These are phyloP conservation scores for Leucaena leucocephala DNA, from an alignment of 306 rosid species.

Conservation along the genomic window DNA sequence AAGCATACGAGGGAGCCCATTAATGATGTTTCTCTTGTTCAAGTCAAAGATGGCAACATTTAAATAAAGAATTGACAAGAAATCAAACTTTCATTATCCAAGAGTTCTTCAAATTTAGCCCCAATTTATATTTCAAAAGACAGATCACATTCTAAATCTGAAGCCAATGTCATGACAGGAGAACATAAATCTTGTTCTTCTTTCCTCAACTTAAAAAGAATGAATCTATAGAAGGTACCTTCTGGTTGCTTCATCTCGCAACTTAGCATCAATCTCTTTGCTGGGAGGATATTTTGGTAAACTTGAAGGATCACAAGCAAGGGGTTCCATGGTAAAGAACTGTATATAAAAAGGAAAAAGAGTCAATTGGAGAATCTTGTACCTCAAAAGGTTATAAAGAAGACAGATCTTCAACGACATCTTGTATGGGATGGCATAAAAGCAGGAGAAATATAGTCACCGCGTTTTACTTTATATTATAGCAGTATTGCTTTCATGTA, in stretches of 20 bases:
- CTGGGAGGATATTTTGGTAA: slow-evolving; percentile 90
- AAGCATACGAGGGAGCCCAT: background rate
- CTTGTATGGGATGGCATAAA: slow-evolving; percentile 13
- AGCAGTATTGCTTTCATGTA: background rate
- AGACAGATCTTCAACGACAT: slow-evolving; percentile 26
- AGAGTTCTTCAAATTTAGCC: slow-evolving; percentile 23
- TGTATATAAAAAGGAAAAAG: slow-evolving; percentile 41
- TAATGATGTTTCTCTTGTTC: slow-evolving; percentile 31
- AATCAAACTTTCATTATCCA: slow-evolving; percentile 17
- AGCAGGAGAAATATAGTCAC: slow-evolving; percentile 25
- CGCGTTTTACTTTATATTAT: slow-evolving; percentile 16
- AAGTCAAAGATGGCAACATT: slow-evolving; percentile 24
- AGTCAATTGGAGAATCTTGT: slow-evolving; percentile 24
- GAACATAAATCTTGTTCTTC: slow-evolving; percentile 10
- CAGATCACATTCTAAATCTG: slow-evolving; percentile 17
- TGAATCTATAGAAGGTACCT: slow-evolving; percentile 53
- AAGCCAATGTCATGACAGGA: slow-evolving; percentile 12
- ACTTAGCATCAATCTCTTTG: slow-evolving; percentile 88
- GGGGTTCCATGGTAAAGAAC: slow-evolving; percentile 80
- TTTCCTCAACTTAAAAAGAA: slow-evolving; percentile 15
- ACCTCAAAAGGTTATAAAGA: slow-evolving; percentile 25
- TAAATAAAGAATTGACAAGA: slow-evolving; percentile 7
- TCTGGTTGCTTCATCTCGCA: slow-evolving; percentile 66
- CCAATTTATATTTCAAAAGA: slow-evolving; percentile 12
- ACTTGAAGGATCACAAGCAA: slow-evolving; percentile 84